Percentiles rank a stretch among this genome's conserved stretches.
phyloP scores from a whole-genome alignment of 2,329 filamentous ascomycete species.

The Knufia petricola region DNA sequence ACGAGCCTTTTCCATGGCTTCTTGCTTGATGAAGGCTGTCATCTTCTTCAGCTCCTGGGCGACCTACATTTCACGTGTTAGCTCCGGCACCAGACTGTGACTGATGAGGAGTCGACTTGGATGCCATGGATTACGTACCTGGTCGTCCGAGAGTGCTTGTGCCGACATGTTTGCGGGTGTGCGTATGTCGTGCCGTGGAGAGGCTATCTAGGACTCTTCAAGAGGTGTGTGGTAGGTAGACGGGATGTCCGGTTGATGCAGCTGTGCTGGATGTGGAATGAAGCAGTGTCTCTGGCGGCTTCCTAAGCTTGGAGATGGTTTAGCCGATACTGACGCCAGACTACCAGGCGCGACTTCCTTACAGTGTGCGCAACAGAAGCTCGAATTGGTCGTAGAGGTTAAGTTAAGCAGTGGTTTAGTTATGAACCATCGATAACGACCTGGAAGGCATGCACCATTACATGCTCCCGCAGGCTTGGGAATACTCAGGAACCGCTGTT shows the following conservation, averaged over 20 bases:
- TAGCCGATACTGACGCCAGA: neutral
- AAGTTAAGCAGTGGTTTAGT: too few species aligned
- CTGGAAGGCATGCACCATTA: neutral
- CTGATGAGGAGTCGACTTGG: neutral
- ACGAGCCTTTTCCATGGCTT: constrained; percentile 90
- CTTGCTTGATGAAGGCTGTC: constrained; percentile 99
- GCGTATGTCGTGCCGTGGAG: constrained; percentile 10
- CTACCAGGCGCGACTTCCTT: neutral
- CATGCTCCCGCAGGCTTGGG: neutral
- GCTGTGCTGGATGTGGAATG: neutral
- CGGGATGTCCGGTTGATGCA: neutral
- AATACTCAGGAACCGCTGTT: neutral
- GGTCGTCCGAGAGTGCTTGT: constrained; percentile 95
- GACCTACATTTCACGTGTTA: constrained; percentile 51
- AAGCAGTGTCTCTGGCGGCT: neutral
- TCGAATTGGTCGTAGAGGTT: too few species aligned
- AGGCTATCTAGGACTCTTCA: neutral
- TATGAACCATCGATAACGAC: neutral
- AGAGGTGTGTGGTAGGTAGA: neutral
- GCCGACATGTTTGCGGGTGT: constrained; percentile 65
- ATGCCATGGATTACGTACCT: constrained; percentile 48
- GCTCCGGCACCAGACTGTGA: too few species aligned
- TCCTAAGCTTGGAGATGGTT: neutral
- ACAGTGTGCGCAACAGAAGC: neutral
- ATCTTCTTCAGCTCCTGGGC: constrained; percentile 98